These are phyloP conservation scores for Mitragyna speciosa DNA, from an alignment of 257 asterid species.

Conservation along the genomic window DNA sequence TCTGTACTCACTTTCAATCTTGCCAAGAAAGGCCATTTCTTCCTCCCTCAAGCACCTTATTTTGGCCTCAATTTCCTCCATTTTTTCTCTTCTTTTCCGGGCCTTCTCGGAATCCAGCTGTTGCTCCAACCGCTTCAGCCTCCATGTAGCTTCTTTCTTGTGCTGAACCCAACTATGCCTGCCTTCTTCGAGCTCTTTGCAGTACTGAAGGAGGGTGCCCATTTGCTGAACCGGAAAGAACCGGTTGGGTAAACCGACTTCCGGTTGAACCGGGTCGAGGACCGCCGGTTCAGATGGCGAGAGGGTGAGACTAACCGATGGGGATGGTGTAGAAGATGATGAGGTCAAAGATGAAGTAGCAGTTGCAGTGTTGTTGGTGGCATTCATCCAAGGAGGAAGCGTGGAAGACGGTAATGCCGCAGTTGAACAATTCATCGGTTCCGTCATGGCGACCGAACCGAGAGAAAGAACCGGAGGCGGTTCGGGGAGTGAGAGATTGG, in stretches of 20 bases:
- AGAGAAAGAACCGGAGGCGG: constrained; percentile 52
- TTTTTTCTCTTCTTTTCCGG: constrained; percentile 58
- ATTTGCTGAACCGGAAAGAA: constrained; percentile 45
- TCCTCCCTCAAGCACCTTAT: constrained; percentile 56
- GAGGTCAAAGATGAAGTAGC: constrained; percentile 50
- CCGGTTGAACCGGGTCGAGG: constrained; percentile 37
- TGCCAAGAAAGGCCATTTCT: constrained; percentile 48
- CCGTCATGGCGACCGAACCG: constrained; percentile 26
- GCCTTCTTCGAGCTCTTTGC: constrained; percentile 71
- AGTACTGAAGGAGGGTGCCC: constrained; percentile 47
- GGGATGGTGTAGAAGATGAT: constrained; percentile 50
- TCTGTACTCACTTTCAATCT: constrained; percentile 63
- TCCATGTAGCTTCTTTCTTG: constrained; percentile 75
- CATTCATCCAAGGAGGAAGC: constrained; percentile 56
- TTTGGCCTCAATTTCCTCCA: constrained; percentile 58
- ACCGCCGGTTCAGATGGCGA: constrained; percentile 62
- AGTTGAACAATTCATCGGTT: constrained; percentile 25
- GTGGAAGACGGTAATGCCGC: constrained; percentile 18
- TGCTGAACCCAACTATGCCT: constrained; percentile 62
- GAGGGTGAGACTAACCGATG: constrained; percentile 65
- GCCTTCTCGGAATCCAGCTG: constrained; percentile 69
- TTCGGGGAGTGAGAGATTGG: constrained; percentile 33
- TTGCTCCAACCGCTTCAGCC: constrained; percentile 73
- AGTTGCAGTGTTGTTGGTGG: constrained; percentile 34
- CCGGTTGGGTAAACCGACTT: constrained; percentile 14